These are phyloP conservation scores for Stachybotrys chlorohalonatus DNA, from an alignment of 2,329 filamentous ascomycete species.

Conservation along the genomic window DNA sequence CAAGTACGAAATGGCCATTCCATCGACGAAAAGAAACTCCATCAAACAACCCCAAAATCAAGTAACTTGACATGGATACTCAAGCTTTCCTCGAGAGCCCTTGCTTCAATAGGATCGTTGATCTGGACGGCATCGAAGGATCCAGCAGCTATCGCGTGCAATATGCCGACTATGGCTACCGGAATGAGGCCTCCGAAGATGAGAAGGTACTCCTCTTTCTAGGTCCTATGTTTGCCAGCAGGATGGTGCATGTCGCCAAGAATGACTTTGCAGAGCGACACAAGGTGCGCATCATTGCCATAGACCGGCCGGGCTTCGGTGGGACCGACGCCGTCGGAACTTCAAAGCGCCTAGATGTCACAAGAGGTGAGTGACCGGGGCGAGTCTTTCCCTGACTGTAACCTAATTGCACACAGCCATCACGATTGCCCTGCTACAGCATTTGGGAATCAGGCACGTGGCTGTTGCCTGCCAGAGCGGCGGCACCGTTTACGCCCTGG, in stretches of 20 bases:
- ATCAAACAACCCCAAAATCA: neutral
- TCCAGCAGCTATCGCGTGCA: constrained; percentile 2
- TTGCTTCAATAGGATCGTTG: neutral
- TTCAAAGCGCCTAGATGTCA: constrained; percentile 12
- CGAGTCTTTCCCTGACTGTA: neutral
- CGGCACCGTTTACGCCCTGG: constrained; percentile 20
- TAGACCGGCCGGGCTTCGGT: constrained; percentile 26
- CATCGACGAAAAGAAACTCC: neutral
- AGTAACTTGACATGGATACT: neutral
- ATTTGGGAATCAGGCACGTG: constrained; percentile 20
- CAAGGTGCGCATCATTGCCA: constrained; percentile 20
- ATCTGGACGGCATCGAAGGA: neutral
- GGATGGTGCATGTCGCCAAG: constrained; percentile 20
- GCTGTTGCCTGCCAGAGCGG: constrained; percentile 18
- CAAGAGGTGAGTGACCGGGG: constrained; percentile 12
- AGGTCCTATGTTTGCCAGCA: constrained; percentile 16
- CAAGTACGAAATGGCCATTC: no score
- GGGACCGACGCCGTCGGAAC: constrained; percentile 17
- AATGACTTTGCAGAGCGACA: constrained; percentile 20
- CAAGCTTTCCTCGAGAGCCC: neutral
- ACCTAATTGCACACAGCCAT: constrained; percentile 8
- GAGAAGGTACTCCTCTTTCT: constrained; percentile 20
- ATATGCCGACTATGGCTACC: constrained; percentile 23
- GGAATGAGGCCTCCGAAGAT: constrained; percentile 12
- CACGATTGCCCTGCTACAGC: constrained; percentile 19